phyloP scores from a whole-genome alignment of 345 rosid genomes.

The Bruguiera parviflora region DNA sequence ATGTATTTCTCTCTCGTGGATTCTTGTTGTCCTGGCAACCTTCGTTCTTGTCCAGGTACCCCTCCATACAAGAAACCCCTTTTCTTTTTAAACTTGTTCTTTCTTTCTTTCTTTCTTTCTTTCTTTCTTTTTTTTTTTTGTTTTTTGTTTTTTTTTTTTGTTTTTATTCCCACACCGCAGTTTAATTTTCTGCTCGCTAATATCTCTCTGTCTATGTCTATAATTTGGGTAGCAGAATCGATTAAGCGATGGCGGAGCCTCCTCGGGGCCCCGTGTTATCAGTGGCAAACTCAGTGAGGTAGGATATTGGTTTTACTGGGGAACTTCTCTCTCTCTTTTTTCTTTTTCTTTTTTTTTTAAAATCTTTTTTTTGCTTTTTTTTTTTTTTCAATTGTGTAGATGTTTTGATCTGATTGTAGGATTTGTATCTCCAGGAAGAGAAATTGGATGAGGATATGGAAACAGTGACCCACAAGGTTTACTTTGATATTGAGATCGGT shows the following conservation, averaged over 20 bases:
- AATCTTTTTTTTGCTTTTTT: too few relatives aligned
- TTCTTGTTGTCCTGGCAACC: conserved; percentile 19
- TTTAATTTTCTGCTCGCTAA: conserved; percentile 5
- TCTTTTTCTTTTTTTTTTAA: background rate
- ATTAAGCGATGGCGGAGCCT: conserved; percentile 47
- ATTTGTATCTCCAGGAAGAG: background rate
- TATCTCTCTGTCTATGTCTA: background rate
- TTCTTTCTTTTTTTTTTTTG: background rate
- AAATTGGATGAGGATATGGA: conserved; percentile 13
- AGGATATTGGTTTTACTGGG: background rate
- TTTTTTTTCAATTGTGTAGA: background rate
- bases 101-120: background rate
- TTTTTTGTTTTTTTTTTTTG: background rate
- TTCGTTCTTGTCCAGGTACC: conserved; percentile 26
- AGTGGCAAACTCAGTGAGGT: conserved; percentile 34
- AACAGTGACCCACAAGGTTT: conserved; percentile 27
- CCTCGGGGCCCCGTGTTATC: conserved; percentile 32
- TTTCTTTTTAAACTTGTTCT: too few relatives aligned
- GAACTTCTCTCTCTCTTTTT: background rate
- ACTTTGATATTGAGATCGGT: conserved; percentile 25
- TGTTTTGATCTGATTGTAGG: background rate
- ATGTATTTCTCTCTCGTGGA: conserved; percentile 18
- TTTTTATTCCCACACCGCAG: background rate
- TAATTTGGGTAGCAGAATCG: conserved; percentile 39
- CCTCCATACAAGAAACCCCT: too few relatives aligned